Evolutionary conservation across 306 rosid species (phyloP).

Genomic region (Glycine latifolia): DNA sequence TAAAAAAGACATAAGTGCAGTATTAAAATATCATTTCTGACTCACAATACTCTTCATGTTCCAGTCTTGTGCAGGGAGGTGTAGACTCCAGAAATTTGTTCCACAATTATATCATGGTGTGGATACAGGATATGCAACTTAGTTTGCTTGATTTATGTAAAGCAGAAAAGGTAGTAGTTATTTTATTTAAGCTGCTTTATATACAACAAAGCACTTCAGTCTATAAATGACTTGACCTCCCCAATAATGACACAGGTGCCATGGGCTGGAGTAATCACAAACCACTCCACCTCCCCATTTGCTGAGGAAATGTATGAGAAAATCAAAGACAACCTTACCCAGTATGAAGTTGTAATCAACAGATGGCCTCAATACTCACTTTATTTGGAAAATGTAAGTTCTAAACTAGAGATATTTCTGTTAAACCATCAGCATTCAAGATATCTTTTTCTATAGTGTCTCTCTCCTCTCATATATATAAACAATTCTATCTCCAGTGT

Average conservation of each 20-base stretch:
- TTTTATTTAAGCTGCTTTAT: constrained; percentile 37
- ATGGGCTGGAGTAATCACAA: constrained; percentile 95
- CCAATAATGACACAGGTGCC: constrained; percentile 73
- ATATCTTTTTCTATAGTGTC: constrained; percentile 1
- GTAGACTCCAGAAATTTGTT: constrained; percentile 82
- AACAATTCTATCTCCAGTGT: not conserved
- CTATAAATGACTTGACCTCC: constrained; percentile 37
- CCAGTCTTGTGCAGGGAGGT: constrained; percentile 84
- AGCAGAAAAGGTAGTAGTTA: constrained; percentile 81
- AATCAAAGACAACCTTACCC: constrained; percentile 72
- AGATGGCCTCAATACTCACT: constrained; percentile 99
- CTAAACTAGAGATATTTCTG: constrained; percentile 18
- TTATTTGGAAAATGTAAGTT: constrained; percentile 83
- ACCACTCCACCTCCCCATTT: constrained; percentile 88
- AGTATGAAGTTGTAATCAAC: constrained; percentile 83
- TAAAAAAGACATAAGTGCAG: not conserved
- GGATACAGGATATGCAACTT: constrained; percentile 97
- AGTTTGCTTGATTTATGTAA: constrained; percentile 83
- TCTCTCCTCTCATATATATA: constrained; percentile 6
- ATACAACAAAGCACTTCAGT: constrained; percentile 11
- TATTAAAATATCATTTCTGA: constrained; percentile 46
- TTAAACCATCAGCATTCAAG: constrained; percentile 25
- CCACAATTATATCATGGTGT: constrained; percentile 87
- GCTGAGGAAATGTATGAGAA: constrained; percentile 96
- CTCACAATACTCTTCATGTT: constrained; percentile 35